Evolutionary conservation across 2,329 filamentous ascomycete species (phyloP).

Genomic region (Setomelanomma holmii): DNA sequence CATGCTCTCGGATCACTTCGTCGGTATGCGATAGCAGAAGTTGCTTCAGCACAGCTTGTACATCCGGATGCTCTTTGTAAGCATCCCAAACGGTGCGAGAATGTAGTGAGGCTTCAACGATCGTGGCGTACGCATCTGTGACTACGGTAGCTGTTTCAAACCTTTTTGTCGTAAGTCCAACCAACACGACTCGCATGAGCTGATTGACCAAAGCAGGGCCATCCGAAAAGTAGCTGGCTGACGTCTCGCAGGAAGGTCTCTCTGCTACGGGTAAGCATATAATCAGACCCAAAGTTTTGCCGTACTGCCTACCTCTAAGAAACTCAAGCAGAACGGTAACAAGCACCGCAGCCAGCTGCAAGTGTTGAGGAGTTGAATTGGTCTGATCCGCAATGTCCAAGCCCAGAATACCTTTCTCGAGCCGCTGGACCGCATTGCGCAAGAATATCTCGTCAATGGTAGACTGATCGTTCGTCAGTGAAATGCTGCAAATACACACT

Average conservation of each 20-base stretch:
- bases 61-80: conserved; percentile 33
- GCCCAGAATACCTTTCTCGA: conserved; percentile 38
- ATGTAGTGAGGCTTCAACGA: conserved; percentile 47
- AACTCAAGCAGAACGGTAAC: conserved; percentile 41
- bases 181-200: conserved; percentile 35
- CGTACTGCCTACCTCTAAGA: conserved; percentile 38
- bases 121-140: conserved; percentile 38
- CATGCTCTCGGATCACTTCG: conserved; percentile 31
- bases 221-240: conserved; percentile 43
- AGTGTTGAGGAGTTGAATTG: conserved; percentile 24
- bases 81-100: conserved; percentile 43
- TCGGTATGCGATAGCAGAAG: conserved; percentile 38
- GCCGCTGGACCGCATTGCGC: conserved; percentile 37
- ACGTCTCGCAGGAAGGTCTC: conserved; percentile 39
- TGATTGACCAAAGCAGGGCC: conserved; percentile 36
- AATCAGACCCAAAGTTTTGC: conserved; percentile 2
- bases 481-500: no score
- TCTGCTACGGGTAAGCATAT: conserved; percentile 41
- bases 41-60: conserved; percentile 34
- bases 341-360: conserved; percentile 37
- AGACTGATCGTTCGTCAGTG: conserved; percentile 35
- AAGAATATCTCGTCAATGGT: conserved; percentile 41
- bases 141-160: conserved; percentile 23
- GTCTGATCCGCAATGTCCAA: conserved; percentile 37
- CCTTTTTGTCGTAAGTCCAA: conserved; percentile 23